Base-by-base conservation (phyloP, 2,329 filamentous ascomycete species). In the Aspergillus sp. region DNA sequence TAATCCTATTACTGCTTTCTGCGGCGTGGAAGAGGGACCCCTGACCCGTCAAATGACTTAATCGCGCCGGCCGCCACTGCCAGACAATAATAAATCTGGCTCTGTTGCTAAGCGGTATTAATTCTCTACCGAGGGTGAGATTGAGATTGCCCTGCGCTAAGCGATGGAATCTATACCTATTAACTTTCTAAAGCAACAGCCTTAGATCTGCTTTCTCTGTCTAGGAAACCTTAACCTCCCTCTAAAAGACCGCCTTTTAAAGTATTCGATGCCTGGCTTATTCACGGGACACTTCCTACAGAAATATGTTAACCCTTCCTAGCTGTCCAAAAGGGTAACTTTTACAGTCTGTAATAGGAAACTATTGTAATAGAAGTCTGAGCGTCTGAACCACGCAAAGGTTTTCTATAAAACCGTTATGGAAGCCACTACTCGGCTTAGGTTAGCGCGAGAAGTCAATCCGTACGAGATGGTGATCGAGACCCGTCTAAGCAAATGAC, bases 161-260 rank as follows among this genome's bases (percentile, higher is more conserved):
- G 56, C 54, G 13, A 53, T 56, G 17, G 48, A 53, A 49, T 52
- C 52, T 14, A 51, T 60, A 38, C 42, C 26, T n/a, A 40, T 59
- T 45, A 49, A 54, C 11, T 56, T 42, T 49, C 16, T n/a, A 32
- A 45, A 53, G 3, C 8, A 62, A 48, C 33, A 32, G 30, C 50
- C 53, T 3, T 16, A 35, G 44, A 52, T 55, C 30, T 59, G 54
- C 51, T 60, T 62, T 50, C 49, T 60, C 24, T 60, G 51, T 33
- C 17, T 59, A 16, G 47, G 54, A 16, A 54, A 58, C 41, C 45
- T 49, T 14, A 19, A 51, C 65, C 76, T 20, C 62, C 73, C 19
- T 77, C 42, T 26, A 19, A 45, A 47, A n/a, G 48, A 47, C 33
- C 35, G 52, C 9, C 13, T 54, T 46, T n/a, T 13, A 8, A 47